Evolutionary conservation across 2,329 filamentous ascomycete genomes (phyloP).

Genomic region (Tolypocladium pustulatum): DNA sequence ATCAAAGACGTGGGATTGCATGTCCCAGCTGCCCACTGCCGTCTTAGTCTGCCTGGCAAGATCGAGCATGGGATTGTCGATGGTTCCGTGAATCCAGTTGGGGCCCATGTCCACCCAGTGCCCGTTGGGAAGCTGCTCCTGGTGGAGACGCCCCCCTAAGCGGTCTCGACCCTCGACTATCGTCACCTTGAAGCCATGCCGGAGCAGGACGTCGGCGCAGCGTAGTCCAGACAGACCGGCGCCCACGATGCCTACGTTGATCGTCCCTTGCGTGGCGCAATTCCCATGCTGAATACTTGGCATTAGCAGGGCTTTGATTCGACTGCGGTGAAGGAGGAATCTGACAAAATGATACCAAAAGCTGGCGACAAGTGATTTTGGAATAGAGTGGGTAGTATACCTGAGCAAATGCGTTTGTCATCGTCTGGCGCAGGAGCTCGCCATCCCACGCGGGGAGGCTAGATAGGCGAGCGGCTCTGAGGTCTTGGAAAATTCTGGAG

Average conservation of each 20-base stretch:
- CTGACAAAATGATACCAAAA: background rate
- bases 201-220: conserved; percentile 56
- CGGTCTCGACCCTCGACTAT: conserved; percentile 58
- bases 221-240: conserved; percentile 62
- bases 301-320: conserved; percentile 10
- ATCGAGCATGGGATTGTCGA: conserved; percentile 59
- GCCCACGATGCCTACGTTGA: conserved; percentile 57
- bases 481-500: conserved; percentile 40
- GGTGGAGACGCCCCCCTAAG: conserved; percentile 54
- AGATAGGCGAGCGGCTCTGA: conserved; percentile 29
- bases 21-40: conserved; percentile 34
- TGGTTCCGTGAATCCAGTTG: conserved; percentile 74
- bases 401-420: conserved; percentile 24
- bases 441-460: conserved; percentile 21
- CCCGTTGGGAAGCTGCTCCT: conserved; percentile 36
- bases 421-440: conserved; percentile 17
- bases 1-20: conserved; percentile 44
- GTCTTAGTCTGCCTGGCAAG: conserved; percentile 53
- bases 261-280: conserved; percentile 16
- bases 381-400: conserved; percentile 12
- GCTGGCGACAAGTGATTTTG: background rate
- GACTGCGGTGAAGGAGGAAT: background rate
- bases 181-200: conserved; percentile 55
- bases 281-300: conserved; percentile 8
- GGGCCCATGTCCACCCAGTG: conserved; percentile 50